A percentile compares a stretch with the other conserved stretches of the same genome.
phyloP scores from a whole-genome alignment of 148 eudicot species.

The Chenopodium album region DNA sequence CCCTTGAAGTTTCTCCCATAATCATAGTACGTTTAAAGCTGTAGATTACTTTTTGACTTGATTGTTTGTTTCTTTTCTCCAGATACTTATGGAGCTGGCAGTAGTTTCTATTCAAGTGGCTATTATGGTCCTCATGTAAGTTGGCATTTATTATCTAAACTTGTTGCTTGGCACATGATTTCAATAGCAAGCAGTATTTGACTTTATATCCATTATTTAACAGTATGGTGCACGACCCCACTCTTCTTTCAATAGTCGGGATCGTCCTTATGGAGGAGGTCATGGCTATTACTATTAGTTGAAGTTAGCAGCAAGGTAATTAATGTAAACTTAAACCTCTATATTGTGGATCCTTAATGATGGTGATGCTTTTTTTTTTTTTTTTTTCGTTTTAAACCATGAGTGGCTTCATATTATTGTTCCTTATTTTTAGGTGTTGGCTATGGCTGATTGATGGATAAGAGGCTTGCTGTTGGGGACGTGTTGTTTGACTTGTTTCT shows the following conservation, averaged over 20 bases:
- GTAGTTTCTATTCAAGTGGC: conserved; percentile 49
- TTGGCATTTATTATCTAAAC: background rate
- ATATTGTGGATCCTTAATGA: background rate
- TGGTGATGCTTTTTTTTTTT: conserved; percentile 2
- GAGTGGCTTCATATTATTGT: conserved; percentile 10
- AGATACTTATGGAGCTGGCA: conserved; percentile 53
- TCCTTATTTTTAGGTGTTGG: conserved; percentile 31
- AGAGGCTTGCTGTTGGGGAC: conserved; percentile 20
- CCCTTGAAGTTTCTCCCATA: background rate
- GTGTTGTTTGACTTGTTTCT: conserved; percentile 21
- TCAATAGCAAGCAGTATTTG: background rate
- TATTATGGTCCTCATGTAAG: conserved; percentile 79
- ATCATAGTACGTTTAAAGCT: background rate
- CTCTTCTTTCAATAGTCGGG: conserved; percentile 51
- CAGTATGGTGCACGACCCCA: conserved; percentile 61
- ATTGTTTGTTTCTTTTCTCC: background rate
- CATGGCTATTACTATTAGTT: conserved; percentile 62
- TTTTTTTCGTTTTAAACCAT: background rate
- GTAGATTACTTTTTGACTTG: background rate
- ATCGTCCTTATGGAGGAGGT: conserved; percentile 65
- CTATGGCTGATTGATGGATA: conserved; percentile 20
- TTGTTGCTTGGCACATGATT: background rate
- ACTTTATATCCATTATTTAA: conserved; percentile 7
- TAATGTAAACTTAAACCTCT: conserved; percentile 28
- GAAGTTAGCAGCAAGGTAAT: conserved; percentile 29